Base-by-base conservation (phyloP, 352 stramenopile genomes). In the Phytophthora tubulina region DNA sequence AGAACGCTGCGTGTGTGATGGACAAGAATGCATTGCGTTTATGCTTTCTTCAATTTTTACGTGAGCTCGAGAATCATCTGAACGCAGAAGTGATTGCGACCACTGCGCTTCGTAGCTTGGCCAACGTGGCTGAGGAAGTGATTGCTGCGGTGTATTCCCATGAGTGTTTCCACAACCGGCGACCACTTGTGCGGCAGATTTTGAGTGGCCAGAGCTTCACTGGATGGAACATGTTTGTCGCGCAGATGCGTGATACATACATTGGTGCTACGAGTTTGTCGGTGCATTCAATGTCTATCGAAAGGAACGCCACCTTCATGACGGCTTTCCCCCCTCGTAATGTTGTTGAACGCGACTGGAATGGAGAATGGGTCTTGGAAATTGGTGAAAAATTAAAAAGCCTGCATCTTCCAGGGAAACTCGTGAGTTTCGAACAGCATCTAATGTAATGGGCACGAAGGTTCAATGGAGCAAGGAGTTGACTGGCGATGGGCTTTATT, bases 191-290 rank as follows among this genome's bases (percentile, higher is more conserved):
- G 52, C 82, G 82, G 2, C 56, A 86, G 32, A 82, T 91, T 10
- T 62, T 91, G 17, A 72, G 81, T 51, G 72, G 75, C 2, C 82
- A 89, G 36, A 76, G 67, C 3, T 89, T 93, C 44, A 50, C 72
- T 3, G 85, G 85, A 3, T 93, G 85, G 85, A 79, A 53, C 6
- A 35, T 63, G 21, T 91, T 90, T 17, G 83, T 93, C 6, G 82
- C 85, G 3, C 81, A 91, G 49, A 83, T 93, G 72, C 83, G 85
- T 14, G 85, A 93, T n/a, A 69, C 73, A 39, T 93, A 84, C 59
- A 81, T 93, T 31, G 55, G 64, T 2, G 58, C 61, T 14, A 63
- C 63, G 4, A 68, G 35, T 6, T 53, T 69, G 14, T 48, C 60
- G 5, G 14, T 31, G 21, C 30, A 33, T 21, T 41, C 57, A 8